Evolutionary conservation across 1,284 basidiomycete species (phyloP), one percentile per base, ranked within the genome.

Genomic region (Ceratobasidium theobromae): DNA sequence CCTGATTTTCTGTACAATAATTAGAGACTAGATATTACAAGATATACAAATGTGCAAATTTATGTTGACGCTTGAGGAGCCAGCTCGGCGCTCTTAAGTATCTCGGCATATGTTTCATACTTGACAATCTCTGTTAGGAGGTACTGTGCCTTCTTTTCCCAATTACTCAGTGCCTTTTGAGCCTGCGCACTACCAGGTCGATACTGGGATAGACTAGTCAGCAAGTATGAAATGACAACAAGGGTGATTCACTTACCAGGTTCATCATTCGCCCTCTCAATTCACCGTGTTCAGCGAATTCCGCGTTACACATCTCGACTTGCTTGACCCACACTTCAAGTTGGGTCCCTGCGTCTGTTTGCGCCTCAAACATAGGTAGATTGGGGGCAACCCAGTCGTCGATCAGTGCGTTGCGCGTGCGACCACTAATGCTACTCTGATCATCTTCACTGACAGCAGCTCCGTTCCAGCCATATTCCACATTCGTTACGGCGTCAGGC

Each of bases 391-490:
- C 62, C 62, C 62, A 65, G 32, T 65, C 62, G 25, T 65, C 62
- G 18, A 65, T 65, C 28, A 46, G 25, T 33, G 21, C 41, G 21
- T 16, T 58, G 11, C 51, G 51, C n/a, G 16, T 21, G 5, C 43
- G 40, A 12, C 33, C 51, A 12, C 40, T 53, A 30, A 48, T 43
- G 41, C 51, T 54, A 35, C 52, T 54, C 28, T 53, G 51, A 21
- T 62, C 58, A 5, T 65, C 62, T 8, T 65, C 62, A 4, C 18
- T 33, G 1, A 27, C 21, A 4, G 41, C 30, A 16, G 51, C 62
- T 4, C 52, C 62, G 23, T 65, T 65, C 62, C 62, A 65, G 11
- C 62, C 62, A 32, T 65, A 65, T 32, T 65, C 62, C 28, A 65
- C 32, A 32, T 65, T 65, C 11, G 52, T 53, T 16, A 65, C 62